phyloP scores from a whole-genome alignment of 495 filamentous ascomycete species.

The Cercophora samala region DNA sequence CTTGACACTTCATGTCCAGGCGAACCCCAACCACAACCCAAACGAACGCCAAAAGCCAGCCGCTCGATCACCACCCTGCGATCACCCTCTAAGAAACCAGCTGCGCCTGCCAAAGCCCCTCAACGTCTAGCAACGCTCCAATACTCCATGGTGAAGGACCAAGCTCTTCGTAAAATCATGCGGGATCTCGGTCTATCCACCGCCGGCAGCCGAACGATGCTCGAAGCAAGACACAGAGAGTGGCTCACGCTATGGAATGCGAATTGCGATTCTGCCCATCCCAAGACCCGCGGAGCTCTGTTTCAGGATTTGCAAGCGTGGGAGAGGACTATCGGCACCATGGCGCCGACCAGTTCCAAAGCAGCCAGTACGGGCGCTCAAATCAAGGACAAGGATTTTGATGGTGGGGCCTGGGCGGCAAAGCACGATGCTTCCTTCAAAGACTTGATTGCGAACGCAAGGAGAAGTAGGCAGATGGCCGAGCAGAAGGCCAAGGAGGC shows the following conservation, averaged over 20 bases:
- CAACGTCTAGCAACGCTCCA: conserved; percentile 70
- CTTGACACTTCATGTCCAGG: conserved; percentile 61
- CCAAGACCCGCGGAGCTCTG: conserved; percentile 66
- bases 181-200: conserved; percentile 76
- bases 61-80: conserved; percentile 14
- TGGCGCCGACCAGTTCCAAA: conserved; percentile 37
- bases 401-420: conserved; percentile 69
- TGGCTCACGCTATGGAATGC: conserved; percentile 97
- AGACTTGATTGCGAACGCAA: conserved; percentile 68
- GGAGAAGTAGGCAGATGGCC: conserved; percentile 18
- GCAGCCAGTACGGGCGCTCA: conserved; percentile 35
- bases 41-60: conserved; percentile 10
- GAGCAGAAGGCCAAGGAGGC: conserved; percentile 17
- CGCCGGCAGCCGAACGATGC: conserved; percentile 57
- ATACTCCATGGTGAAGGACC: conserved; percentile 78
- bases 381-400: conserved; percentile 77
- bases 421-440: conserved; percentile 72
- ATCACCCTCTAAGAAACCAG: conserved; percentile 7
- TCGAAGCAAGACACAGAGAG: conserved; percentile 82
- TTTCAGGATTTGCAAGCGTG: conserved; percentile 75
- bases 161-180: conserved; percentile 71
- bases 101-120: conserved; percentile 21
- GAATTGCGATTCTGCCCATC: conserved; percentile 78
- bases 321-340: conserved; percentile 71
- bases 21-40: conserved; percentile 29